Conservation (phyloP, 192 early-diverging fungal genomes). For the Backusella australiensis region DNA sequence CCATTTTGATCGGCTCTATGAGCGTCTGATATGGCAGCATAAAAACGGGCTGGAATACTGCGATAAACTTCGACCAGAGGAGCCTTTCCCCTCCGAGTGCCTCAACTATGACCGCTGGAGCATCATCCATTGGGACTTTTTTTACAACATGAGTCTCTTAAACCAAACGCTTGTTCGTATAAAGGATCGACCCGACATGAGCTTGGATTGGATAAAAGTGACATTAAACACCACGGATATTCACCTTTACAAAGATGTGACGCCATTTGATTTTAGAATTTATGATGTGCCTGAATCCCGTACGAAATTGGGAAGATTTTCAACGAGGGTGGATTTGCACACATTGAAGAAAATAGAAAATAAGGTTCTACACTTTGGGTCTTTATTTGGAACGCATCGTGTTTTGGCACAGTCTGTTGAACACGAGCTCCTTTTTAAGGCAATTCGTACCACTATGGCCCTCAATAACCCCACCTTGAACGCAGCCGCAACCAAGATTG, state of each 20-base stretch:
- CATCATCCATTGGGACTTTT: slow-evolving; percentile 51
- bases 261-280: slow-evolving; percentile 51
- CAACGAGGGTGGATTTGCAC: slow-evolving; percentile 34
- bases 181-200: slow-evolving; percentile 40
- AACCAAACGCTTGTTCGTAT: slow-evolving; percentile 32
- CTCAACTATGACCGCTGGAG: slow-evolving; percentile 55
- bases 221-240: slow-evolving; percentile 40
- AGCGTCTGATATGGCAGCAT: slow-evolving; percentile 47
- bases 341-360: slow-evolving; percentile 30
- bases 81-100: slow-evolving; percentile 50
- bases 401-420: slow-evolving; percentile 43
- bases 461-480: slow-evolving; percentile 48
- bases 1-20: slow-evolving; percentile 43
- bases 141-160: slow-evolving; percentile 48
- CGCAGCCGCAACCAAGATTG: slow-evolving; percentile 41
- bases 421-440: slow-evolving; percentile 32
- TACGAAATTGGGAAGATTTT: slow-evolving; percentile 37
- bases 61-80: slow-evolving; percentile 25
- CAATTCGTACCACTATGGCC: slow-evolving; percentile 39
- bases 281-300: slow-evolving; percentile 44
- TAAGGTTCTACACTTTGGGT: slow-evolving; percentile 52
- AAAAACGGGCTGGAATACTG: slow-evolving; percentile 57
- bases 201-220: slow-evolving; percentile 47
- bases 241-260: slow-evolving; percentile 40
- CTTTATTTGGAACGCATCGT: slow-evolving; percentile 46